Percentiles rank a stretch among this genome's conserved stretches.
Evolutionary conservation across 257 asterid genomes (phyloP).

Genomic region (Linaria vulgaris): DNA sequence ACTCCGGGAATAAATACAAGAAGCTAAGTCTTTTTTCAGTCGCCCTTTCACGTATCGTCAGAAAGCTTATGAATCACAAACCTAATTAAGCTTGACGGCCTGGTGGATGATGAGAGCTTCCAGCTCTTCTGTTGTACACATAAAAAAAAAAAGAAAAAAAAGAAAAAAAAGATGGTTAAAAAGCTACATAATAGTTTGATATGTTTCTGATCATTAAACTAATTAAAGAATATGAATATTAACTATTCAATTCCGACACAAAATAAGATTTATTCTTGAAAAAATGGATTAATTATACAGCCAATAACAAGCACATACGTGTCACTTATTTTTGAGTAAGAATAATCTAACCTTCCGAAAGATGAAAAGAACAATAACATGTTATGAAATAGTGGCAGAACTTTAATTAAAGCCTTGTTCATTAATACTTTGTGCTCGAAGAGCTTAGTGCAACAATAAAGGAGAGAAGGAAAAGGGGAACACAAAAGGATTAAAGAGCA

Average conservation of each 20-base stretch:
- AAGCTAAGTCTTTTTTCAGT: constrained; percentile 1
- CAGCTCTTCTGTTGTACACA: constrained; percentile 54
- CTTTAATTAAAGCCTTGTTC: constrained; percentile 3
- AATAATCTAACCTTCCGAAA: background rate
- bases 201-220: too few species aligned
- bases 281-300: too few species aligned
- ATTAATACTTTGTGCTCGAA: background rate
- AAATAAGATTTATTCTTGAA: too few species aligned
- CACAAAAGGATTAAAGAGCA: constrained; percentile 35
- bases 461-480: constrained; percentile 23
- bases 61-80: constrained; percentile 1
- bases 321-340: background rate
- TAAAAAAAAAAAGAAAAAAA: background rate
- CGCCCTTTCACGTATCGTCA: constrained; percentile 3
- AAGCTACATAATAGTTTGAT: background rate
- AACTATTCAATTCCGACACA: too few species aligned
- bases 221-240: too few species aligned
- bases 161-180: background rate
- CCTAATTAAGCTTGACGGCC: constrained; percentile 52
- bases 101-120: constrained; percentile 64
- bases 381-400: background rate
- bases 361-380: background rate
- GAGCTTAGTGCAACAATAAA: constrained; percentile 34
- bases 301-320: too few species aligned
- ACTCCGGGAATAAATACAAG: constrained; percentile 31